Conservation (phyloP, 371 early-diverging fungal species). For the Mucor racemosus region DNA sequence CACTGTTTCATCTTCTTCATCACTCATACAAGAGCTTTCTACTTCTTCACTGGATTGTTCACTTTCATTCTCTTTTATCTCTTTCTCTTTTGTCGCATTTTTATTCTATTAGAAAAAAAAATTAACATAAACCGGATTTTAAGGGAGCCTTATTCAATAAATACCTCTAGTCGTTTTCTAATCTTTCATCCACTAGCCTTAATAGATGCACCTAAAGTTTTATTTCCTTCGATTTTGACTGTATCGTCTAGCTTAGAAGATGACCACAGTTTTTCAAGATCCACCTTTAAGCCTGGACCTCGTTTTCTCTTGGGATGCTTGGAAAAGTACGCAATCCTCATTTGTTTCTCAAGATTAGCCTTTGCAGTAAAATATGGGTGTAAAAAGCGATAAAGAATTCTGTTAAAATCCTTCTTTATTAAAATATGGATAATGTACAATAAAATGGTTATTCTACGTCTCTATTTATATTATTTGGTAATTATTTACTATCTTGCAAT, state of each 20-base stretch:
- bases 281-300: slow-evolving; percentile 28
- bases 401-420: too few species aligned
- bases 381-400: too few species aligned
- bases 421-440: too few species aligned
- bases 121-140: slow-evolving; percentile 22
- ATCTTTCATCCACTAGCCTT: slow-evolving; percentile 19
- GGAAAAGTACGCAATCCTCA: slow-evolving; percentile 15
- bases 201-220: slow-evolving; percentile 24
- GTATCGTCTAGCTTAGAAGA: slow-evolving; percentile 26
- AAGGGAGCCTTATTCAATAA: slow-evolving; percentile 19
- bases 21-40: slow-evolving; percentile 29
- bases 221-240: slow-evolving; percentile 24
- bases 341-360: slow-evolving; percentile 17
- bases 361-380: too few species aligned
- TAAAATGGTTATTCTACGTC: too few species aligned
- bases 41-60: slow-evolving; percentile 21
- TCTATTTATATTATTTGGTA: too few species aligned
- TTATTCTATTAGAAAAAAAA: slow-evolving; percentile 10
- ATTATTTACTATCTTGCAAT: too few species aligned
- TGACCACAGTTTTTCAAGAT: slow-evolving; percentile 26
- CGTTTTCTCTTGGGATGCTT: slow-evolving; percentile 25
- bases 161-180: slow-evolving; percentile 26
- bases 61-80: slow-evolving; percentile 20
- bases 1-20: slow-evolving; percentile 26
- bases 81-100: slow-evolving; percentile 12